Evolutionary conservation across 371 early-diverging fungal genomes (phyloP), one percentile per base, ranked within the genome.

Genomic region (Mortierella sp.): DNA sequence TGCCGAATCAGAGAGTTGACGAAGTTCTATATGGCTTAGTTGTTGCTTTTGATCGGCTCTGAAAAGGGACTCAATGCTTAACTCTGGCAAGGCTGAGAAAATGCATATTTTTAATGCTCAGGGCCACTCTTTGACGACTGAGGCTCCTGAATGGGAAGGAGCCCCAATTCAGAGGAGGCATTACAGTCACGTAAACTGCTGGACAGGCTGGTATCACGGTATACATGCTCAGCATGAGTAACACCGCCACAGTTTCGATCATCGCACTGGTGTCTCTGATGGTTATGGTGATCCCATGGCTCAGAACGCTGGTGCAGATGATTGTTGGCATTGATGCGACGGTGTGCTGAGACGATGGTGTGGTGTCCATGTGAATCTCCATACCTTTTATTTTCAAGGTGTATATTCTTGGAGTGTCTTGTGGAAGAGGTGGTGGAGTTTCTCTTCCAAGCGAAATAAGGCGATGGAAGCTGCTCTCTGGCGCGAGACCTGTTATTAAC

Each of bases 191-290:
- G 40, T 37, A 37, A 5, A 37, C 8, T 37, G 40, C 40, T 8
- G 13, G 40, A 13, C 13, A 10, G 40, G 40, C 8, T 37, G 40
- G 40, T 13, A 8, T 37, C 8, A 10, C 6, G 40, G 40, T 13
- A 13, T 10, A 13, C 13, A 5, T 8, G 40, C 13, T 37, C 40
- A 37, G 8, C 13, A 22, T 61, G 53, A 13, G 40, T 42, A 37
- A 32, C 55, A 19, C 43, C 45, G 15, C 43, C 54, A 15, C 42
- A 53, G 15, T 55, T 9, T 23, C 61, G 55, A 13, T 28, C 23
- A 28, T 69, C 55, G 43, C 71, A 67, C 40, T 64, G 70, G 51
- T 64, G 49, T 10, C 64, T 63, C n/a, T 51, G 51, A n/a, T 64
- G 63, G 32, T 70, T 47, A 40, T 63, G 70, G 23, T 64, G 49